Base-by-base conservation (phyloP, 192 early-diverging fungal species). In the Coemansia sp. region DNA sequence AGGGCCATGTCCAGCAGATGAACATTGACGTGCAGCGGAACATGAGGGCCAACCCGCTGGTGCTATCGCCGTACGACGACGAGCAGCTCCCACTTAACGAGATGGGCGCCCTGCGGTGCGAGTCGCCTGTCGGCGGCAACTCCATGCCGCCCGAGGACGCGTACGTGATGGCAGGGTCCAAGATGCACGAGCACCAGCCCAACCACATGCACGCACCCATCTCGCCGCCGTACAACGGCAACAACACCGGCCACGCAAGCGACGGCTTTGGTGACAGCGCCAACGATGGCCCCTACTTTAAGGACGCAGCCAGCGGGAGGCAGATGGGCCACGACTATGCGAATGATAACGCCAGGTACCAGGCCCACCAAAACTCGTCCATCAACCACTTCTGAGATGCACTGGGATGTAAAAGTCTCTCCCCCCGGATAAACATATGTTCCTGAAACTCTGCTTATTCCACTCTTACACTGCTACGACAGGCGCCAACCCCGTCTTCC, bases 221-320 rank as follows among this genome's bases (percentile, higher is more conserved):
- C 5, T 60, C 67, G 34, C 61, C 56, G 17, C 32, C 25, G 4
- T 52, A 55, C 26, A 45, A 30, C 27, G 54, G 47, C 10, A 33
- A 28, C 18, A 18, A 38, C 34, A 39, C 12, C n/a, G 51, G 50
- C 1, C 38, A 36, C 12, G 22, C 11, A 8, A 14, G 22, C 23
- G 63, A 53, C 47, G 53, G 56, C 25, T 52, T n/a, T n/a, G n/a
- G n/a, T n/a, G n/a, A n/a, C n/a, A n/a, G n/a, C n/a, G n/a, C n/a
- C n/a, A n/a, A 64, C 9, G 68, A 72, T 17, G 56, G 49, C 17
- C 57, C 61, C 1, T 72, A 72, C 49, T 72, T 60, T 27, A 64
- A 60, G 27, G 44, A 62, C 6, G 50, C 60, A 0, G 35, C 17
- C 12, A 33, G 19, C 20, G 14, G 22, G 0, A 58, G 36, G 16